Base-by-base conservation (phyloP, 805 yeast genomes). In the Wickerhamiella nectarea region DNA sequence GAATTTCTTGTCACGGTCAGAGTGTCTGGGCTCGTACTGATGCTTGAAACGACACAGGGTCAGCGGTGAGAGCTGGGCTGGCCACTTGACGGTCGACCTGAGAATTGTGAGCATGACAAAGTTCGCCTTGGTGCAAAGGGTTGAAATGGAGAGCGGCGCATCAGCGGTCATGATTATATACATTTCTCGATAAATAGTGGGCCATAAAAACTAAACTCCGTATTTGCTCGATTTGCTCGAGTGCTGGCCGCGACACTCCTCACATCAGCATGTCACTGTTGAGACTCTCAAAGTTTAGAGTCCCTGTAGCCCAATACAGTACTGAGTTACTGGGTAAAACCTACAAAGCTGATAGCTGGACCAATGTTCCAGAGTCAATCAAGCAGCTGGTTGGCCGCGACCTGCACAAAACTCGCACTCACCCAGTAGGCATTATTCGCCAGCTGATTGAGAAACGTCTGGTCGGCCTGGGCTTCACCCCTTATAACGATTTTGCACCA, bases 381-480 rank as follows among this genome's bases (percentile, higher is more conserved):
- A 53, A 78, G 9, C 70, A 69, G 4, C 65, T 84, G 24, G 76
- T 86, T 0, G 80, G 76, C 19, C 70, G 94, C 48, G 72, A 80
- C 41, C 65, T 89, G 20, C 95, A 89, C 58, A 68, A 75, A 38
- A 66, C 82, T 48, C 72, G 75, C 17, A 64, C 76, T 50, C 97
- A 91, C 60, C 98, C 98, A 6, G 75, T 91, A 33, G 95, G 95
- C 2, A 89, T 87, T 41, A 68, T 91, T 28, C 71, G 86, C 37
- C 68, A 73, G 17, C 66, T 87, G 48, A 76, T 91, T 35, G 94
- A 87, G 58, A 62, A 59, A 14, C 75, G 78, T 47, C 75, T 91
- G 57, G 52, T 67, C 15, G 73, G 72, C 0, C 61, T 79, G 37
- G 94, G 86, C 4, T 62, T 56, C 50, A 80, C 94, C 0, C 76